These are phyloP conservation scores for Asterella californica DNA, from an alignment of 225 moss, liverwort and hornwort species.

Conservation along the genomic window DNA sequence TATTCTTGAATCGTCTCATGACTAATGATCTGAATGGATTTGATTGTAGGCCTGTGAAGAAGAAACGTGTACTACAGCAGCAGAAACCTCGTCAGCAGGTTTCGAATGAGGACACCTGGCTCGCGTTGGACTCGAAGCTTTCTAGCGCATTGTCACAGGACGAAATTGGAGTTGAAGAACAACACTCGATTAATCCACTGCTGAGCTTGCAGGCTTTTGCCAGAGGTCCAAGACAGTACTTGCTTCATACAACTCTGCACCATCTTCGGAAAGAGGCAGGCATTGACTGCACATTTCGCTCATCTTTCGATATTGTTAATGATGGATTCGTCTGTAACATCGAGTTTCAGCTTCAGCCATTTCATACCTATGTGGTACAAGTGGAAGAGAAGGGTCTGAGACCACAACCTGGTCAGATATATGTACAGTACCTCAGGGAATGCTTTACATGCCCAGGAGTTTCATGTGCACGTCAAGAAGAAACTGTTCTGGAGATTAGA, in stretches of 20 bases:
- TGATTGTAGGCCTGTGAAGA: conserved; percentile 34
- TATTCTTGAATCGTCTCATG: not conserved
- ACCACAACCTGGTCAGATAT: too few species aligned
- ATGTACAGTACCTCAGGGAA: too few species aligned
- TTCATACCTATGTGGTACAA: too few species aligned
- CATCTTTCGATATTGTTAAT: conserved; percentile 9
- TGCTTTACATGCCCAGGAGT: too few species aligned
- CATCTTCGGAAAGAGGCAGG: conserved; percentile 98
- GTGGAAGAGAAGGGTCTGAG: too few species aligned
- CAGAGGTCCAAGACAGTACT: conserved; percentile 58
- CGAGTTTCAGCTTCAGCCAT: too few species aligned
- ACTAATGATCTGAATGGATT: not conserved
- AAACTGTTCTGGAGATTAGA: too few species aligned
- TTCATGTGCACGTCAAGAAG: too few species aligned
- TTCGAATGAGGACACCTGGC: conserved; percentile 50
- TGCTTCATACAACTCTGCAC: conserved; percentile 65
- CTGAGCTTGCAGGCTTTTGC: conserved; percentile 83
- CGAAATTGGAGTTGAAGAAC: conserved; percentile 40
- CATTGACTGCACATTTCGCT: conserved; percentile 58
- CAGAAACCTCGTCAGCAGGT: conserved; percentile 24
- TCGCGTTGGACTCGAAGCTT: conserved; percentile 54
- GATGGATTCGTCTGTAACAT: not conserved
- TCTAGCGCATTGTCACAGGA: conserved; percentile 49
- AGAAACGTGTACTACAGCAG: conserved; percentile 7
- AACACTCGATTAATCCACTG: conserved; percentile 51